A percentile compares a stretch with the other conserved stretches of the same genome.
phyloP scores from a whole-genome alignment of 2,329 filamentous ascomycete species.

The Coccinonectria pachysandricola region DNA sequence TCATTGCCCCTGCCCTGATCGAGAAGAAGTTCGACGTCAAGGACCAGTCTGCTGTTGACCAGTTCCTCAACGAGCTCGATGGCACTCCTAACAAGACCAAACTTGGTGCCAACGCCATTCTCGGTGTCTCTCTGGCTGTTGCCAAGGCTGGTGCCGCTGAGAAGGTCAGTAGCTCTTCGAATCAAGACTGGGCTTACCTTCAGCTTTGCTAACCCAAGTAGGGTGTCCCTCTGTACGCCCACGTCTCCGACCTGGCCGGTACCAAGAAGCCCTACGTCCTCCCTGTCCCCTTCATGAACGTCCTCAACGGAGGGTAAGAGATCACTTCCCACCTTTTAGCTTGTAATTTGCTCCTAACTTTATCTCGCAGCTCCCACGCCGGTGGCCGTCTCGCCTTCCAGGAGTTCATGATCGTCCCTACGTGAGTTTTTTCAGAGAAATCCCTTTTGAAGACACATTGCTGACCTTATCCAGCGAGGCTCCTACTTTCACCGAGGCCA shows the following conservation, averaged over 20 bases:
- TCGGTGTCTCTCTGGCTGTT: constrained; percentile 74
- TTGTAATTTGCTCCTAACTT: constrained; percentile 9
- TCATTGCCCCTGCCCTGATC: constrained; percentile 73
- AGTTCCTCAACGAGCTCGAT: constrained; percentile 78
- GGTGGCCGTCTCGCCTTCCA: constrained; percentile 93
- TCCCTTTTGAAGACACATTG: neutral
- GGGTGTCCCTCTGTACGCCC: constrained; percentile 76
- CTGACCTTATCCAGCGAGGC: constrained; percentile 47
- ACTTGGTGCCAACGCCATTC: constrained; percentile 80
- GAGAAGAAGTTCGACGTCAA: constrained; percentile 76
- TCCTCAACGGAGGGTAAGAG: constrained; percentile 63
- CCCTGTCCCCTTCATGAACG: constrained; percentile 88
- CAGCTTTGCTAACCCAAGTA: constrained; percentile 19
- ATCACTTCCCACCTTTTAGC: neutral
- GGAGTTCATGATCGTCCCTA: constrained; percentile 92
- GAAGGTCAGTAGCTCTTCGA: constrained; percentile 45
- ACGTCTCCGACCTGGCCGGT: constrained; percentile 77
- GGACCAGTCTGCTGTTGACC: constrained; percentile 75
- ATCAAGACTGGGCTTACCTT: constrained; percentile 1
- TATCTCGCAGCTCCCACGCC: constrained; percentile 64
- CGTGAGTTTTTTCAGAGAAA: constrained; percentile 36
- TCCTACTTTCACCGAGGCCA: constrained; percentile 85
- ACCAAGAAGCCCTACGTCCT: constrained; percentile 90
- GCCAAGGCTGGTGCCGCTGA: constrained; percentile 84
- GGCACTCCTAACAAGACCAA: constrained; percentile 80